Evolutionary conservation across 2,329 filamentous ascomycete species (phyloP), one percentile per base, ranked within the genome.

Genomic region (Elsinoe perseae): DNA sequence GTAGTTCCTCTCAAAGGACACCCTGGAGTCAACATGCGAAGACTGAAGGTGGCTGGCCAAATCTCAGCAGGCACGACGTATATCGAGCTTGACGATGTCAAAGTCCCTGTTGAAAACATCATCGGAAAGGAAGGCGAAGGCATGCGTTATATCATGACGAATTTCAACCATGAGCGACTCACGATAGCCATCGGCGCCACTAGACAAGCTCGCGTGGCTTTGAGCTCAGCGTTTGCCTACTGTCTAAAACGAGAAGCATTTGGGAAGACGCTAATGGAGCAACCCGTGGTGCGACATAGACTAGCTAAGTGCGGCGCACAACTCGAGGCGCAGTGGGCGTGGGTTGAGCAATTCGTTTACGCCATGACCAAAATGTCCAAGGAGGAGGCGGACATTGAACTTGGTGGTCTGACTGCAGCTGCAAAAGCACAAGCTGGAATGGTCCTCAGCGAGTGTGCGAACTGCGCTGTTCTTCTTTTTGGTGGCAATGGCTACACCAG

Each of bases 121-220:
- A 81, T 90, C 57, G 86, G 86, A 2, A 62, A 75, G 18, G 86
- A 89, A 67, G 85, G 85, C 9, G 73, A 79, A 64, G 86, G 86
- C 4, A 89, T 90, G 85, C 78, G 75, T 58, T 86, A 87, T 65
- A 60, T 58, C 36, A 60, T 60, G 58, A 60, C 58, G 8, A 59
- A 59, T 71, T 89, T 89, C 78, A 89, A 89, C 72, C 85, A 89
- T 68, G 86, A 90, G 68, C 80, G 86, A 0, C 73, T 89, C 9
- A 77, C 77, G 14, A 86, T 89, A 60, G 76, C 82, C 0, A 80
- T 89, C 12, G 78, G 80, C 0, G 78, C 80, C 1, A 85, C 83
- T 1, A 75, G 86, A 2, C 76, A 83, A 63, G 77, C 84, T 0
- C 75, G 80, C 7, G 81, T 85, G 1, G 83, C 81, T 1, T 72